phyloP scores from a whole-genome alignment of 192 early-diverging fungal genomes.

The Podila verticillata region DNA sequence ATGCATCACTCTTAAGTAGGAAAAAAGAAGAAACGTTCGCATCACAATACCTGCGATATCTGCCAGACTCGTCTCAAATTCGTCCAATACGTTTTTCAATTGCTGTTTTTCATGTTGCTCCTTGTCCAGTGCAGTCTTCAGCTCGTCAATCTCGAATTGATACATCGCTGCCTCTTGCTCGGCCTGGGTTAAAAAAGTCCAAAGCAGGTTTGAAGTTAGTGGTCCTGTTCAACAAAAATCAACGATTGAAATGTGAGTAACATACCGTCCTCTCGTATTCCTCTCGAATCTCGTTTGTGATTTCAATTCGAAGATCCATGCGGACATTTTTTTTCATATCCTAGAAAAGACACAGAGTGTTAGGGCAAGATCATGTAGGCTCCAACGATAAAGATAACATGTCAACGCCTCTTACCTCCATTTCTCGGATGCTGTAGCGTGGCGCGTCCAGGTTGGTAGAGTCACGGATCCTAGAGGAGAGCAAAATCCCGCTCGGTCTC shows the following conservation, averaged over 20 bases:
- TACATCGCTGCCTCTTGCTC: slow-evolving; percentile 46
- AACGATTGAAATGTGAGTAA: not conserved
- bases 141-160: slow-evolving; percentile 42
- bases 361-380: not conserved
- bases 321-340: slow-evolving; percentile 52
- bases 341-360: slow-evolving; percentile 2
- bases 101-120: slow-evolving; percentile 32
- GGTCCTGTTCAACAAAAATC: not conserved
- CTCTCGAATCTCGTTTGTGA: slow-evolving; percentile 49
- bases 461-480: slow-evolving; percentile 46
- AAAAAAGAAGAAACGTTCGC: not conserved
- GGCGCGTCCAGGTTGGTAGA: slow-evolving; percentile 50
- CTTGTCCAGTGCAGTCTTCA: slow-evolving; percentile 26
- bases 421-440: slow-evolving; percentile 46
- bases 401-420: slow-evolving; percentile 24
- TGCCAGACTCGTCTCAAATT: slow-evolving; percentile 45
- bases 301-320: slow-evolving; percentile 50
- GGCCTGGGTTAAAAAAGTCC: slow-evolving; percentile 15
- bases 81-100: slow-evolving; percentile 35
- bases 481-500: slow-evolving; percentile 35
- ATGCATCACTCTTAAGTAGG: not conserved
- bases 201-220: not conserved
- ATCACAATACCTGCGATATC: slow-evolving; percentile 36
- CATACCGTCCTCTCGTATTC: slow-evolving; percentile 48
- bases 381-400: not conserved